Evolutionary conservation across 106 monocot genomes (phyloP).

Genomic region (Hemerocallis citrina): DNA sequence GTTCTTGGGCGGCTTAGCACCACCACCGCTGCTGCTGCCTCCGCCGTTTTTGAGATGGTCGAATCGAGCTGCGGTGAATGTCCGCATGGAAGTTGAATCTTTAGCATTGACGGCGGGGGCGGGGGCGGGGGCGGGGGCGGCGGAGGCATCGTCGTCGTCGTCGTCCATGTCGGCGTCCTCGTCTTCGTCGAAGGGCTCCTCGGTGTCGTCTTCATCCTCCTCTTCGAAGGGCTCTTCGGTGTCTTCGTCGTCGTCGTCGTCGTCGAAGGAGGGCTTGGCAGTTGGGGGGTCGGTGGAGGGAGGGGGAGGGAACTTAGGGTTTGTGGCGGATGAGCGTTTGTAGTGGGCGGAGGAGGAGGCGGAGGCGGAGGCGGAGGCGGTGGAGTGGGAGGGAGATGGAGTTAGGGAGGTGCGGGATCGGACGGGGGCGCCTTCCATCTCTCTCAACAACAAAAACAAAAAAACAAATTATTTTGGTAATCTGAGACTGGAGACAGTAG

Average conservation of each 20-base stretch:
- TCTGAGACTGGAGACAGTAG: no score
- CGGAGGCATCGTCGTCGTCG: slow-evolving; percentile 45
- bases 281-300: slow-evolving; percentile 43
- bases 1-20: slow-evolving; percentile 53
- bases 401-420: no score
- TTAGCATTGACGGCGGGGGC: neutral
- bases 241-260: slow-evolving; percentile 44
- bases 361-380: no score
- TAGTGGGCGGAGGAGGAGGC: no score
- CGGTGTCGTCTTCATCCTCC: slow-evolving; percentile 22
- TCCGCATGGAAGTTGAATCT: slow-evolving; percentile 34
- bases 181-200: slow-evolving; percentile 36
- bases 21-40: no score
- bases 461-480: no score
- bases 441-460: no score
- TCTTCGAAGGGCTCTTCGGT: slow-evolving; percentile 34
- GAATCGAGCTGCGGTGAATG: slow-evolving; percentile 68
- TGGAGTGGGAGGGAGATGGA: no score
- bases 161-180: slow-evolving; percentile 47
- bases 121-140: slow-evolving; percentile 24
- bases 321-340: no score
- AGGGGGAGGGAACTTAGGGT: slow-evolving; percentile 13
- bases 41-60: slow-evolving; percentile 8
- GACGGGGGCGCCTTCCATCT: no score
- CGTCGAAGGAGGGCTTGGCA: slow-evolving; percentile 45